Conservation (phyloP, 768 basidiomycete genomes). For the Amanita pallidorosea region DNA sequence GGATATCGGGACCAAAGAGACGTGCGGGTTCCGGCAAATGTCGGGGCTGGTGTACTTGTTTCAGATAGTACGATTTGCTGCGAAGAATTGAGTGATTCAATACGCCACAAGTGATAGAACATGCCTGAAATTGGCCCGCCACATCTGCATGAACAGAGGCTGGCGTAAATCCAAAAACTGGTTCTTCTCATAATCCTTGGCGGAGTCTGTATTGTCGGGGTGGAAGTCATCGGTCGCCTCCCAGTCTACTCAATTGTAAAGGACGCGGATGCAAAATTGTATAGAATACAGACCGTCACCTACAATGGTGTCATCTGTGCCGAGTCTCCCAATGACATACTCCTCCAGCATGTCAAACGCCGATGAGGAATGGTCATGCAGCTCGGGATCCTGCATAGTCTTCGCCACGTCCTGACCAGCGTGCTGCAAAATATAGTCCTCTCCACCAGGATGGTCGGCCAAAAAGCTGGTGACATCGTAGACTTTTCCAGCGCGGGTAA, state of each 20-base stretch:
- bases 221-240: slow-evolving; percentile 83
- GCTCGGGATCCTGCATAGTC: slow-evolving; percentile 68
- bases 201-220: slow-evolving; percentile 80
- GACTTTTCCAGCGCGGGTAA: slow-evolving; percentile 71
- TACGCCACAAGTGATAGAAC: slow-evolving; percentile 10
- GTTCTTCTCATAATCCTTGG: slow-evolving; percentile 77
- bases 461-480: slow-evolving; percentile 86
- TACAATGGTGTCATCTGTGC: slow-evolving; percentile 62
- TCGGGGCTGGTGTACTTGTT: slow-evolving; percentile 95
- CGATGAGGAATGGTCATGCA: slow-evolving; percentile 84
- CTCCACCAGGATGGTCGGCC: slow-evolving; percentile 88
- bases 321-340: slow-evolving; percentile 76
- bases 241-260: slow-evolving; percentile 49
- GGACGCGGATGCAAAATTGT: neutral
- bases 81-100: slow-evolving; percentile 2
- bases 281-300: slow-evolving; percentile 51
- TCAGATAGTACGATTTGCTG: slow-evolving; percentile 90
- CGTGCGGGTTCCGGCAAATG: slow-evolving; percentile 77
- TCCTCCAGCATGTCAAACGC: slow-evolving; percentile 91
- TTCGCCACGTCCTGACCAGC: slow-evolving; percentile 78
- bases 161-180: slow-evolving; percentile 85
- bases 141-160: slow-evolving; percentile 80
- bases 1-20: slow-evolving; percentile 70
- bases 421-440: slow-evolving; percentile 75
- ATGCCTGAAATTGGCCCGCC: slow-evolving; percentile 76